Percentiles rank a stretch among this genome's conserved stretches.
Conservation (phyloP, 2,329 filamentous ascomycete genomes). For the Apiospora pterosperma region DNA sequence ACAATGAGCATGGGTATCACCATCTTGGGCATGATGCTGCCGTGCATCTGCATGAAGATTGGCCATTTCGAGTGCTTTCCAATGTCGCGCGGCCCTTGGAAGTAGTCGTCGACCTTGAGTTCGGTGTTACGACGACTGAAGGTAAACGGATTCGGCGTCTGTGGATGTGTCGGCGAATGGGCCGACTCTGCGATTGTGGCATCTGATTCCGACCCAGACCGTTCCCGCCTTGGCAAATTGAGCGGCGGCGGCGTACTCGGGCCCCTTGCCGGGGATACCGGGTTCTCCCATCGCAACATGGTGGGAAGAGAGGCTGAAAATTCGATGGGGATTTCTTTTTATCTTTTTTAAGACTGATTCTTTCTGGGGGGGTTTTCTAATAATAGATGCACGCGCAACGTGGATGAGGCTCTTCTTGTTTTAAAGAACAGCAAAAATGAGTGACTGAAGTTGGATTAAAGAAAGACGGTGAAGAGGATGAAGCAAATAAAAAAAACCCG, state of each 20-base stretch:
- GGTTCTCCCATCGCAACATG: not conserved
- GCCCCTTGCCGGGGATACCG: not conserved
- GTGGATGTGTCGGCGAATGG: not conserved
- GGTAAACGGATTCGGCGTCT: conserved; percentile 28
- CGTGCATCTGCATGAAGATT: conserved; percentile 72
- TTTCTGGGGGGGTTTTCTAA: not conserved
- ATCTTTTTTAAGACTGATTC: no score
- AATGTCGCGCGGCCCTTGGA: conserved; percentile 27
- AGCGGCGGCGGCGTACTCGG: not conserved
- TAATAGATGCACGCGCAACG: not conserved
- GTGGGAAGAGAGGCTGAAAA: no score
- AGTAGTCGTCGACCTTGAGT: conserved; percentile 42
- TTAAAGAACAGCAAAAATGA: not conserved
- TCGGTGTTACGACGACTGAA: conserved; percentile 20
- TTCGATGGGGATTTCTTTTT: not conserved
- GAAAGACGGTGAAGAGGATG: not conserved
- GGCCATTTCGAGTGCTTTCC: conserved; percentile 74
- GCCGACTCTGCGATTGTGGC: not conserved
- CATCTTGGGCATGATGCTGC: conserved; percentile 71
- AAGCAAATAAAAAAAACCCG: not conserved
- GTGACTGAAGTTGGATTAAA: not conserved
- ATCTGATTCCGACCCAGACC: not conserved
- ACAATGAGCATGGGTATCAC: conserved; percentile 65
- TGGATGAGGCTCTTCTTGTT: no score
- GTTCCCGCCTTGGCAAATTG: not conserved